Base-by-base conservation (phyloP, 495 filamentous ascomycete genomes). In the Lepidopterella palustris region DNA sequence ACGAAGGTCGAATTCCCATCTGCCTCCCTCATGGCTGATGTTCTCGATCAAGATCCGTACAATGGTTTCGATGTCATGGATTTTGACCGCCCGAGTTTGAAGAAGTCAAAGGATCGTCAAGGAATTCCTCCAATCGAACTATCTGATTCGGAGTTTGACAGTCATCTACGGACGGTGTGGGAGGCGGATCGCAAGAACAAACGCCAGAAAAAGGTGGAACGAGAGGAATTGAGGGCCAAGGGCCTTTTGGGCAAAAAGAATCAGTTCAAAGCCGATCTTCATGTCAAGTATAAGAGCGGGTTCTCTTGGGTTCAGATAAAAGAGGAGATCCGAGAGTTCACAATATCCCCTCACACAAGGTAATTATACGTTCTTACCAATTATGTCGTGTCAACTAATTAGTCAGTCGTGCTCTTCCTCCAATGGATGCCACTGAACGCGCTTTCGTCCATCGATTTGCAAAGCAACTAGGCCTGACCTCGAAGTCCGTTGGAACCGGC, bases 11-110 rank as follows among this genome's bases (percentile, higher is more conserved):
- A 49, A 21, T 87, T 83, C 58, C 79, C 84, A 26, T 82, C 79
- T 40, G 86, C 84, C 13, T 78, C 75, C 15, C 72, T 78, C 11
- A 80, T 91, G 58, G 87, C 86, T 0, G 85, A 92, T 66, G 82
- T 83, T 0, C 71, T 84, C 11, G 79, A 84, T 29, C 62, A 63
- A 15, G 78, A 84, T 59, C 78, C 78, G 2, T 91, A 92, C 65
- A 83, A 85, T 62, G 86, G 82, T 25, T 83, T 96, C 60, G 90
- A 96, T 67, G 76, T 93, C 27, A 89, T 90, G 83, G 90, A 93
- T 62, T 88, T 87, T 70, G 79, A 86, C 23, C 79, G 84, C n/a
- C 84, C 77, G 5, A 84, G 79, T 54, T 57, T 83, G 21, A 76
- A 74, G 35, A 82, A 78, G 61, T 63, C 79, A 42, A 87, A 85